Base-by-base conservation (phyloP, 2,329 filamentous ascomycete species). In the Tolypocladium paradoxum region DNA sequence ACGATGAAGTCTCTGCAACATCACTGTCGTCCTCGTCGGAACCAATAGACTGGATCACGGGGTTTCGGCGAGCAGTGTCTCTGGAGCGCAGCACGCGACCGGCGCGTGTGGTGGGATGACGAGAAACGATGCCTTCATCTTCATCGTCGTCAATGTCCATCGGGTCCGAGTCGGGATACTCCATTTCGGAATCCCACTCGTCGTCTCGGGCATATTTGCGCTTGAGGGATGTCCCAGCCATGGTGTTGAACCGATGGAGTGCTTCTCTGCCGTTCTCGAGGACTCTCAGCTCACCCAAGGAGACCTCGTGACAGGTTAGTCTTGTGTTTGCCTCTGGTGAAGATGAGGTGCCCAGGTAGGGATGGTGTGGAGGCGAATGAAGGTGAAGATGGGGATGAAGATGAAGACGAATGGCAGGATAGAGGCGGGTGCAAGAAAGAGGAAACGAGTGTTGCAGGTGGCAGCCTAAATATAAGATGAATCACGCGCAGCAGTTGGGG, bases 221-320 rank as follows among this genome's bases (percentile, higher is more conserved):
- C 52, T 71, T 71, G 34, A 58, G 60, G 40, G 54, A 33, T 1
- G 31, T 22, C 11, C 45, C 33, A n/a, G 56, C 52, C 55, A 61
- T 62, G 35, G 59, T 49, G 16, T 49, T 46, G 53, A 57, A 61
- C 11, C 56, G 55, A 12, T 56, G 50, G 35, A 73, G 55, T 5
- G 67, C 65, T 33, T 51, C 52, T 52, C 57, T 58, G 37, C 69
- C 70, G 62, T 69, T 69, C 35, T 67, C 57, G 12, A 68, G 55
- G 5, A 57, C 53, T 50, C 66, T 49, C 1, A 73, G 62, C 11
- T 69, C 55, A 22, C 61, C 54, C 24, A 64, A 57, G 20, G 62
- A 53, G 48, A 72, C 55, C 70, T 72, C 58, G 24, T 33, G 22
- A 33, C 36, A 7, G 46, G 61, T 64, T 53, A 65, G 60, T 54